Base-by-base conservation (phyloP, 2,329 filamentous ascomycete species). In the Claviceps sp. region DNA sequence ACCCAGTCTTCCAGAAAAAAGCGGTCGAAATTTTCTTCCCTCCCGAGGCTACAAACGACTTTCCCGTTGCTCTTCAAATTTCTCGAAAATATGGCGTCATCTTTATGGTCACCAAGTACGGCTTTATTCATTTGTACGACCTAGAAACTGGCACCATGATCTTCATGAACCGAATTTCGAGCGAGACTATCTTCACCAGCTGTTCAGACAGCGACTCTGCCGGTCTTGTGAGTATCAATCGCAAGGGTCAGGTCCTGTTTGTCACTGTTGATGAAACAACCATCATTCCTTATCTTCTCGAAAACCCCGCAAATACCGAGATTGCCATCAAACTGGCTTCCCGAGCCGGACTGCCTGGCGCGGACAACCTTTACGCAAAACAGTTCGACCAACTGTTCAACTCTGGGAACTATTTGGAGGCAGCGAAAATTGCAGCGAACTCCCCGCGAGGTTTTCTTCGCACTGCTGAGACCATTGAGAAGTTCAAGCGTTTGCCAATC, bases 131-230 rank as follows among this genome's bases (percentile, higher is more conserved):
- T 71, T 80, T 98, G 24, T 97, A 98, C 72, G 94, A 98, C 64
- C 81, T 98, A 53, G 94, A 98, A 74, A 93, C 87, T 7, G 94
- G 88, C 54, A 86, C 86, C 13, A 94, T 88, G 67, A 93, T 98
- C 66, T 98, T 96, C 79, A 94, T 98, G 89, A 98, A 98, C 77
- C 86, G 94, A 61, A 98, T 98, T 63, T 98, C 93, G 37, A 95
- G 89, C 74, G 93, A 98, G 67, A 98, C 93, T 26, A 97, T 98
- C 67, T 98, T 98, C 73, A 94, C 91, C 26, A 96, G 90, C 20
- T 85, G 88, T 47, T 74, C 84, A 38, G 93, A 98, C 66, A 78
- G 79, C 51, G 84, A 89, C 22, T 94, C 88, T 18, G 81, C 85
- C 46, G 94, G 94, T 61, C 85, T 98, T 56, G 79, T 98, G 50